Conservation (phyloP, 768 basidiomycete species). For the Royoungia palumana region DNA sequence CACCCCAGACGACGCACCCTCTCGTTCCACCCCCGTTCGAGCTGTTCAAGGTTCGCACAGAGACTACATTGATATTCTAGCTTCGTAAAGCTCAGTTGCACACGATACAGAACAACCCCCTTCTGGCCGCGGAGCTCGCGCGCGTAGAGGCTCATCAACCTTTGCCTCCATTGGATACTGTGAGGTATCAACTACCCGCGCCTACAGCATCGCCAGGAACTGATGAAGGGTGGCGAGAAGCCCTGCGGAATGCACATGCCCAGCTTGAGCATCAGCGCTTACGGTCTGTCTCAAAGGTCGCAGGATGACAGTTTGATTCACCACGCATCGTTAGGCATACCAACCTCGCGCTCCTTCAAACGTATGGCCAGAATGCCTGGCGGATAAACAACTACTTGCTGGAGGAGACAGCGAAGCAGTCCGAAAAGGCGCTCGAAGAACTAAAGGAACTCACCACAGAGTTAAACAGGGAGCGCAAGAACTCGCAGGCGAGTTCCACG, state of each 20-base stretch:
- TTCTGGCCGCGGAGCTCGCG: constrained; percentile 69
- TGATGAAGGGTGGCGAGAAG: constrained; percentile 73
- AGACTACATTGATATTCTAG: not conserved
- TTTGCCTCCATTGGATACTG: constrained; percentile 62
- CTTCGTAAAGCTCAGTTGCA: not conserved
- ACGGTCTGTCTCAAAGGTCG: constrained; percentile 44
- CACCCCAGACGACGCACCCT: constrained; percentile 62
- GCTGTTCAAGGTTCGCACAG: constrained; percentile 60
- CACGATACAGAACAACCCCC: constrained; percentile 53
- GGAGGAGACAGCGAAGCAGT: constrained; percentile 69
- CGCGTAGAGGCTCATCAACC: constrained; percentile 69
- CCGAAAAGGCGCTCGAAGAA: constrained; percentile 72
- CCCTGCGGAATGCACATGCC: constrained; percentile 72
- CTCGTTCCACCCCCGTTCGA: constrained; percentile 61
- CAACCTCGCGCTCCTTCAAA: constrained; percentile 78
- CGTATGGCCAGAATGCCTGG: constrained; percentile 90
- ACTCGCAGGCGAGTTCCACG: constrained; percentile 59
- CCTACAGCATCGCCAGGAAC: constrained; percentile 60
- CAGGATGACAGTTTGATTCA: constrained; percentile 1
- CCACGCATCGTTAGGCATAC: constrained; percentile 53
- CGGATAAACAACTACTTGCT: constrained; percentile 86
- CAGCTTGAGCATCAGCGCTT: constrained; percentile 84
- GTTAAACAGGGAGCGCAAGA: constrained; percentile 87
- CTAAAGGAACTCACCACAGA: constrained; percentile 76
- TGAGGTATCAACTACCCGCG: constrained; percentile 71